Conservation (phyloP, 805 yeast species). For the Sungouiella blattae region DNA sequence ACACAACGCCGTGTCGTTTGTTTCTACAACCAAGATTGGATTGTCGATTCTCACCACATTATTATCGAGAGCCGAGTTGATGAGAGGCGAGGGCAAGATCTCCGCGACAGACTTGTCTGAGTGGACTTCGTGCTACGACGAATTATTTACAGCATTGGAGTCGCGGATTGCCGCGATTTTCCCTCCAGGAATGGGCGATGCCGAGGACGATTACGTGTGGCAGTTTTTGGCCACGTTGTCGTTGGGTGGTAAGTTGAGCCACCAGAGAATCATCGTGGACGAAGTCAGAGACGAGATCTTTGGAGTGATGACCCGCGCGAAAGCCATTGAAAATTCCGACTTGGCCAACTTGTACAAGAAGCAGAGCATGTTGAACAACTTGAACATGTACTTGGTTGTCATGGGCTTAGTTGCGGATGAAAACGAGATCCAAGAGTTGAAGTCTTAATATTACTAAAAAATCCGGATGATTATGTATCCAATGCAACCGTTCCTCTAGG, state of each 20-base stretch:
- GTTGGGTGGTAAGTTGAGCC: conserved; percentile 82
- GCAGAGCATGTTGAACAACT: conserved; percentile 64
- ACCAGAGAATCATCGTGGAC: conserved; percentile 90
- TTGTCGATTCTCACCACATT: conserved; percentile 84
- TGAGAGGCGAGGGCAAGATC: conserved; percentile 73
- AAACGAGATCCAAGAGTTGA: conserved; percentile 78
- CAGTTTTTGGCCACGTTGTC: conserved; percentile 94
- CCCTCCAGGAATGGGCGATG: conserved; percentile 59
- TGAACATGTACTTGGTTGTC: conserved; percentile 89
- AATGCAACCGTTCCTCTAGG: no score
- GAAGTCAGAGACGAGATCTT: conserved; percentile 92
- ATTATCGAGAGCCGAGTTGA: conserved; percentile 86
- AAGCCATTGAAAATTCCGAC: conserved; percentile 52
- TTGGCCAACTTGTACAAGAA: conserved; percentile 42
- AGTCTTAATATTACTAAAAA: no score
- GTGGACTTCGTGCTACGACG: conserved; percentile 83
- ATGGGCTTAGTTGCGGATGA: conserved; percentile 95
- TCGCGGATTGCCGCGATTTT: conserved; percentile 73
- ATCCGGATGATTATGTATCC: no score
- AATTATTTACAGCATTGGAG: conserved; percentile 73
- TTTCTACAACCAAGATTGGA: conserved; percentile 73
- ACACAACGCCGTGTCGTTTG: conserved; percentile 66
- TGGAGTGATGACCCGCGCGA: conserved; percentile 78
- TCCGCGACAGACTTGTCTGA: conserved; percentile 54
- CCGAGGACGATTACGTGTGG: conserved; percentile 81